Evolutionary conservation across 139 green algal species (phyloP).

Genomic region (Chlorokybus atmophyticus): DNA sequence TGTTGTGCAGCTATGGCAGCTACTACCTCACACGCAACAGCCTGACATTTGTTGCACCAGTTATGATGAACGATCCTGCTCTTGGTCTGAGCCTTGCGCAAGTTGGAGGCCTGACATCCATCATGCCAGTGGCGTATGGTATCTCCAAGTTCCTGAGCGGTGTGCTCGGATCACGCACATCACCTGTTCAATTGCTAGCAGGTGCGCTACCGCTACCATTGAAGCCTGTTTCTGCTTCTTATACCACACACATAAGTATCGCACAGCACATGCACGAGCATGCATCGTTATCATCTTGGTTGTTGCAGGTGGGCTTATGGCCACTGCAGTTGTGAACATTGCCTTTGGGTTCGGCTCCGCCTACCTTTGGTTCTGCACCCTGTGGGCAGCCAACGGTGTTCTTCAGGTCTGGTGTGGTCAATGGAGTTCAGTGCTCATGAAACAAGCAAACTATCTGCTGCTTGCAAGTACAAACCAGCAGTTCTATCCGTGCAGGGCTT

Average conservation of each 20-base stretch:
- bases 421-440: too few species aligned
- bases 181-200: conserved; percentile 25
- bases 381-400: conserved; percentile 39
- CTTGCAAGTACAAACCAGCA: too few species aligned
- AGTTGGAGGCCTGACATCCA: conserved; percentile 78
- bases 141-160: conserved; percentile 80
- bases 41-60: neutral
- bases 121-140: conserved; percentile 82
- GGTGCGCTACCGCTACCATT: conserved; percentile 23
- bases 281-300: too few species aligned
- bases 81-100: conserved; percentile 70
- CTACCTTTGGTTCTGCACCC: conserved; percentile 55
- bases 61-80: neutral
- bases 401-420: too few species aligned
- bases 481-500: conserved; percentile 92
- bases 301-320: conserved; percentile 70
- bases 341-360: conserved; percentile 69
- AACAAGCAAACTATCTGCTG: too few species aligned
- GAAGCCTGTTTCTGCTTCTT: too few species aligned
- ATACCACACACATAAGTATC: too few species aligned
- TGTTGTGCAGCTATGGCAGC: neutral
- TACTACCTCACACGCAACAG: neutral
- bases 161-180: conserved; percentile 68
- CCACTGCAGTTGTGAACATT: conserved; percentile 70
- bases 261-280: too few species aligned